Conservation (phyloP, 1,284 basidiomycete genomes). For the Rhodofomes roseus region DNA sequence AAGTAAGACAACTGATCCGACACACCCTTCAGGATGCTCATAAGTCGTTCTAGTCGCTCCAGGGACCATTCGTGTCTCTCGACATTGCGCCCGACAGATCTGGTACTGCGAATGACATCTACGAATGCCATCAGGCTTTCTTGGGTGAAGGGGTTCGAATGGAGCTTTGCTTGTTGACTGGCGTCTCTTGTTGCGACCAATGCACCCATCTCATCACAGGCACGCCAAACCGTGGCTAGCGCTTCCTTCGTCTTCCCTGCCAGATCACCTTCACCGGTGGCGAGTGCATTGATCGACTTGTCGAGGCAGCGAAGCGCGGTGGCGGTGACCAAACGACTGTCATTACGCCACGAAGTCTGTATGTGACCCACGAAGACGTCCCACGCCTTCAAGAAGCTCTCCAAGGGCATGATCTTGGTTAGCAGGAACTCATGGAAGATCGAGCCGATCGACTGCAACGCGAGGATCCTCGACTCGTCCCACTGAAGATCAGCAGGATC, state of each 20-base stretch:
- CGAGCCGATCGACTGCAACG: constrained; percentile 79
- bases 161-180: constrained; percentile 2
- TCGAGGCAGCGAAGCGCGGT: constrained; percentile 82
- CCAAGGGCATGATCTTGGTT: constrained; percentile 68
- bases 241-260: constrained; percentile 43
- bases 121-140: constrained; percentile 82
- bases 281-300: constrained; percentile 62
- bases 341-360: constrained; percentile 64
- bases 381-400: constrained; percentile 71
- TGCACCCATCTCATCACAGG: constrained; percentile 65
- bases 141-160: constrained; percentile 69
- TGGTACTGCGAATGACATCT: constrained; percentile 63
- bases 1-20: constrained; percentile 15
- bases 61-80: constrained; percentile 62
- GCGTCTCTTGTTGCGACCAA: constrained; percentile 24
- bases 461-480: constrained; percentile 88
- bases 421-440: constrained; percentile 81
- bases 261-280: constrained; percentile 37
- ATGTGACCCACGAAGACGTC: constrained; percentile 68
- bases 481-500: constrained; percentile 42
- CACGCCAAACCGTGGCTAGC: constrained; percentile 66
- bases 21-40: constrained; percentile 73
- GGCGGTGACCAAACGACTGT: constrained; percentile 68
- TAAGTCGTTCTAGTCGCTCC: constrained; percentile 59
- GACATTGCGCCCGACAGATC: constrained; percentile 44